Base-by-base conservation (phyloP, 73 alveolate genomes). In the Tetrahymena elliotti region DNA sequence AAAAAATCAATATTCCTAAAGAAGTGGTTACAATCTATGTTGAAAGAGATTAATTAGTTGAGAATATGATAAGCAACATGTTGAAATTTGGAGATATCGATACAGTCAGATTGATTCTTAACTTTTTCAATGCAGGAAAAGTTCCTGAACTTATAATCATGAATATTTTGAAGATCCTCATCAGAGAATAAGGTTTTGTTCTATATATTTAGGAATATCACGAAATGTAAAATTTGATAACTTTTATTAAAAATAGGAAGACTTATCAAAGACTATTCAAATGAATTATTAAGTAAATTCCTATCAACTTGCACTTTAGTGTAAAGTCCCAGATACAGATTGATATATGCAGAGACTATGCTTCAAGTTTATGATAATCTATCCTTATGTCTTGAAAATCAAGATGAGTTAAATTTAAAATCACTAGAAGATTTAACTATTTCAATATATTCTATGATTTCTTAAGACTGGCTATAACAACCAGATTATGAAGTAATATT, bases 41-140 rank as follows among this genome's bases (percentile, higher is more conserved):
- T 22, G 88, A 68, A 94, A 34, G 96, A 40, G 83, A 35, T 94
- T n/a, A 94, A 36, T 41, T 92, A 38, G 92, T 47, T 84, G 95
- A 52, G 52, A 33, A 94, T 94, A 41, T 94, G 83, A 68, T 84
- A 37, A 39, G 93, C 40, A 27, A 83, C 92, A 9, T 84, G 31
- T 83, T 94, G 40, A 92, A 94, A 31, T 88, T 94, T 18, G 83
- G 83, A 31, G 96, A 94, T 88, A 94, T 40, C 13, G 52, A 84
- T 35, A 88, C 93, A 27, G 93, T 94, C 13, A 94, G 93, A 38
- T 94, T 84, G 33, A 94, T 94, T 20, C 83, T 93, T 88, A 94
- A 94, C 92, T 94, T 94, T 47, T 94, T 94, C 84, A 94, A 94
- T 52, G 93, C 96, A 16, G 96, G 96, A 88, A 93, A 94, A 22